phyloP scores from a whole-genome alignment of 139 green algal species.

The Micromonas pusilla region DNA sequence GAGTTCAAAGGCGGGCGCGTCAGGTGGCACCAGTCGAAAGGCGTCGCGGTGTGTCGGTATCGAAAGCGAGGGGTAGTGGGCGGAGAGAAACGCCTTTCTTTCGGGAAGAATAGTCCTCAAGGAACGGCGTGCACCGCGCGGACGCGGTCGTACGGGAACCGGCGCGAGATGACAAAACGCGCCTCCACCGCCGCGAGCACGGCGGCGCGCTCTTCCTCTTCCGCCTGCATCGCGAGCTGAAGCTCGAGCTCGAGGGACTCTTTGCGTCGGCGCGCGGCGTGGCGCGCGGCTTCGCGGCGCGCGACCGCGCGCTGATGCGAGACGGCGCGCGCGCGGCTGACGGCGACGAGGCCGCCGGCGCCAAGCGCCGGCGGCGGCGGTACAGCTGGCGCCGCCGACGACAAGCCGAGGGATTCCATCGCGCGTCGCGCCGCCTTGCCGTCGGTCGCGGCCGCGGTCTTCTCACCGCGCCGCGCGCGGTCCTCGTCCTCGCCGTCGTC shows the following conservation, averaged over 20 bases:
- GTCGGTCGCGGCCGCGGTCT: neutral
- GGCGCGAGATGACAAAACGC: too few species aligned
- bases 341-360: neutral
- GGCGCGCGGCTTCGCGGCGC: neutral
- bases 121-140: neutral
- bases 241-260: slow-evolving; percentile 1
- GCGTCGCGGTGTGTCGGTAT: too few species aligned
- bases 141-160: neutral
- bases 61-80: too few species aligned
- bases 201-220: too few species aligned
- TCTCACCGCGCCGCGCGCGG: neutral
- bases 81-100: too few species aligned
- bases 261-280: neutral
- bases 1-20: too few species aligned
- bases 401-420: neutral
- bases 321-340: neutral
- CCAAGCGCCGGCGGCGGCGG: neutral
- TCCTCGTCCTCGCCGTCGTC: neutral
- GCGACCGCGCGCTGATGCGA: neutral
- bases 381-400: neutral
- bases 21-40: too few species aligned
- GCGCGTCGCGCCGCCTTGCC: neutral
- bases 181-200: too few species aligned
- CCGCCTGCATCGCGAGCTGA: neutral
- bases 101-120: too few species aligned